These are phyloP conservation scores for Leccinellum luteum DNA, from an alignment of 768 basidiomycete genomes.

Conservation along the genomic window DNA sequence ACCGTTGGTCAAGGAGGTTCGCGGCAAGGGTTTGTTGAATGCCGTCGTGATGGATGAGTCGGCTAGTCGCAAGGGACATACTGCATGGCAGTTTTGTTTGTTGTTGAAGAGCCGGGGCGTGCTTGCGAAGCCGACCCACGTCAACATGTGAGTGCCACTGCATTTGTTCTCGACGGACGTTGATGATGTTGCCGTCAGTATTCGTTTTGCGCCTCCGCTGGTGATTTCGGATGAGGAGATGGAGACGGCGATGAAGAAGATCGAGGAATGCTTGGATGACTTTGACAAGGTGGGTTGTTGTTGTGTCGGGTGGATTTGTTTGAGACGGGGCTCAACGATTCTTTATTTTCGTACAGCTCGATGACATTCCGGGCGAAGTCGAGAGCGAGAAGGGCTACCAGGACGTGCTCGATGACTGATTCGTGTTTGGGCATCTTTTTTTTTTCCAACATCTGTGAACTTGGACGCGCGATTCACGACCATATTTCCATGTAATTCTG, in stretches of 20 bases:
- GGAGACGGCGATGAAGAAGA: slow-evolving; percentile 67
- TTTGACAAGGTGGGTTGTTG: slow-evolving; percentile 64
- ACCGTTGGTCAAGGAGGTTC: slow-evolving; percentile 73
- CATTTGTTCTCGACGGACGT: not conserved
- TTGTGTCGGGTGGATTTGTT: not conserved
- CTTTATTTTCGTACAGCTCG: slow-evolving; percentile 35
- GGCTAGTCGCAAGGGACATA: slow-evolving; percentile 70
- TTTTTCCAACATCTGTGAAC: not conserved
- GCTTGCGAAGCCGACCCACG: slow-evolving; percentile 94
- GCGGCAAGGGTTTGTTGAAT: slow-evolving; percentile 87
- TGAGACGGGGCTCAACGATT: not conserved
- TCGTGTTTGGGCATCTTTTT: not conserved
- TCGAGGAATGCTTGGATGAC: slow-evolving; percentile 74
- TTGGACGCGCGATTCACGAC: not conserved
- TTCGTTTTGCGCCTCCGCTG: slow-evolving; percentile 94
- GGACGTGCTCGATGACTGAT: slow-evolving; percentile 32
- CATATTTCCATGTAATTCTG: not conserved
- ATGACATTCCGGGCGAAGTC: slow-evolving; percentile 63
- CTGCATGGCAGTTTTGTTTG: slow-evolving; percentile 95
- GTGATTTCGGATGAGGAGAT: slow-evolving; percentile 91
- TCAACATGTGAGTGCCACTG: slow-evolving; percentile 71
- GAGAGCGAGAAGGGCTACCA: slow-evolving; percentile 59
- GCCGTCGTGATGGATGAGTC: slow-evolving; percentile 91
- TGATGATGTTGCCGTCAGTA: slow-evolving; percentile 43
- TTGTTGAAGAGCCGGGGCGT: slow-evolving; percentile 88